These are phyloP conservation scores for Acacia acuminata DNA, from an alignment of 306 rosid species.

Conservation along the genomic window DNA sequence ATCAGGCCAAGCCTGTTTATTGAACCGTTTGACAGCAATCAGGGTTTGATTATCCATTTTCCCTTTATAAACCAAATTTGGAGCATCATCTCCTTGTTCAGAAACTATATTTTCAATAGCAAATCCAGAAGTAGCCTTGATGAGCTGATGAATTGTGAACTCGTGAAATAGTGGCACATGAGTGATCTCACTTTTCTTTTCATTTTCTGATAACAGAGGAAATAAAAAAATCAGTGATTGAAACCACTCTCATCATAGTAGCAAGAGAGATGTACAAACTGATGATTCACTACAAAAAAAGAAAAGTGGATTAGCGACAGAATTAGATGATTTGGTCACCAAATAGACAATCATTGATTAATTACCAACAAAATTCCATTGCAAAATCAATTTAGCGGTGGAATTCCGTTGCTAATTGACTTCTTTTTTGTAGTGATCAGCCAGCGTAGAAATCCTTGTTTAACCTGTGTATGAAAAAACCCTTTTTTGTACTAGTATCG, in stretches of 20 bases:
- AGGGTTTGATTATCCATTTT: slow-evolving; percentile 77
- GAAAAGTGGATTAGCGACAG: too few relatives aligned
- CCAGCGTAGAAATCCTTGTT: too few relatives aligned
- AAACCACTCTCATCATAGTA: slow-evolving; percentile 25
- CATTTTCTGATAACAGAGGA: slow-evolving; percentile 51
- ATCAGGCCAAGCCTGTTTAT: slow-evolving; percentile 96
- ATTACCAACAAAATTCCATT: too few relatives aligned
- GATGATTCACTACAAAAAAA: neutral
- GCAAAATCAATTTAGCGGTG: too few relatives aligned
- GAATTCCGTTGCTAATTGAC: too few relatives aligned
- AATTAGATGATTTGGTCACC: too few relatives aligned
- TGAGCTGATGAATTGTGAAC: slow-evolving; percentile 79
- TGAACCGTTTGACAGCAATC: slow-evolving; percentile 89
- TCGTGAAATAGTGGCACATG: slow-evolving; percentile 65
- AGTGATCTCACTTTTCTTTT: slow-evolving; percentile 52
- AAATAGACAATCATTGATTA: too few relatives aligned
- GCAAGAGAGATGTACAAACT: neutral
- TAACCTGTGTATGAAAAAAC: too few relatives aligned
- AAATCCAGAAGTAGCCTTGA: slow-evolving; percentile 85
- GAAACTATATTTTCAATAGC: slow-evolving; percentile 91
- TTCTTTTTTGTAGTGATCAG: too few relatives aligned
- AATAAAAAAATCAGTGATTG: slow-evolving; percentile 29
- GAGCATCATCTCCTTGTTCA: slow-evolving; percentile 97
- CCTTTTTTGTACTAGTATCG: too few relatives aligned
- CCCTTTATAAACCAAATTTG: slow-evolving; percentile 92